phyloP scores from a whole-genome alignment of 108 stramenopile genomes.

The Cyclotella choctawhatcheeana region DNA sequence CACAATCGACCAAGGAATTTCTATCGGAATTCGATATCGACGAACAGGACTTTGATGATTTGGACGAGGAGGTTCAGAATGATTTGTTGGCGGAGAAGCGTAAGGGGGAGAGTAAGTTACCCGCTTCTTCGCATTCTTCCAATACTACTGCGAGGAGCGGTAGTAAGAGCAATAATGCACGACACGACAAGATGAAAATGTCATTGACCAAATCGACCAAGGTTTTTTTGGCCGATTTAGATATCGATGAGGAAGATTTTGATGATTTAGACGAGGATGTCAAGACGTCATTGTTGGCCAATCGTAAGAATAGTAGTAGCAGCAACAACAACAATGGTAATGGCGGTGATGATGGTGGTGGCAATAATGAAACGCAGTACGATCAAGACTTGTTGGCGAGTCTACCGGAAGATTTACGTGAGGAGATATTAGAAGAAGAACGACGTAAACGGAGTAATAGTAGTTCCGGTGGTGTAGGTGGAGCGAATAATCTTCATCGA shows the following conservation, averaged over 20 bases:
- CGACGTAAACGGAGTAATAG: not conserved
- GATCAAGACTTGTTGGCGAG: constrained; percentile 37
- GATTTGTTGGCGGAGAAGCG: constrained; percentile 36
- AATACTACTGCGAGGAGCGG: no score
- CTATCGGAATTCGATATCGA: constrained; percentile 20
- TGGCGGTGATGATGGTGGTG: no score
- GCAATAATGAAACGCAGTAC: constrained; percentile 17
- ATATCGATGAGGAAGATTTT: constrained; percentile 11
- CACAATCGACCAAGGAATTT: constrained; percentile 18
- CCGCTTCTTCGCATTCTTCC: no score
- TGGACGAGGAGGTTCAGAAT: constrained; percentile 29
- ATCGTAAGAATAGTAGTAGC: not conserved
- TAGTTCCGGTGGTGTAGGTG: no score
- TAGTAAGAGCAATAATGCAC: no score
- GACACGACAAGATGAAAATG: not conserved
- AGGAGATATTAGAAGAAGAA: constrained; percentile 34
- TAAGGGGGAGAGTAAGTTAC: not conserved
- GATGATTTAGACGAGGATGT: constrained; percentile 8
- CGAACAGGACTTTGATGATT: constrained; percentile 20
- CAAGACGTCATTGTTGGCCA: not conserved
- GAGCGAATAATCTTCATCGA: constrained; percentile 11
- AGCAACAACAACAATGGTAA: not conserved
- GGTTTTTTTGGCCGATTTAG: constrained; percentile 18
- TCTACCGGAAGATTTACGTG: constrained; percentile 31
- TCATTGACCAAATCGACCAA: constrained; percentile 19